Percentiles rank a stretch among this genome's conserved stretches.
These are phyloP conservation scores for Trypanosoma rangeli DNA, from an alignment of 208 protist genomes.

Conservation along the genomic window DNA sequence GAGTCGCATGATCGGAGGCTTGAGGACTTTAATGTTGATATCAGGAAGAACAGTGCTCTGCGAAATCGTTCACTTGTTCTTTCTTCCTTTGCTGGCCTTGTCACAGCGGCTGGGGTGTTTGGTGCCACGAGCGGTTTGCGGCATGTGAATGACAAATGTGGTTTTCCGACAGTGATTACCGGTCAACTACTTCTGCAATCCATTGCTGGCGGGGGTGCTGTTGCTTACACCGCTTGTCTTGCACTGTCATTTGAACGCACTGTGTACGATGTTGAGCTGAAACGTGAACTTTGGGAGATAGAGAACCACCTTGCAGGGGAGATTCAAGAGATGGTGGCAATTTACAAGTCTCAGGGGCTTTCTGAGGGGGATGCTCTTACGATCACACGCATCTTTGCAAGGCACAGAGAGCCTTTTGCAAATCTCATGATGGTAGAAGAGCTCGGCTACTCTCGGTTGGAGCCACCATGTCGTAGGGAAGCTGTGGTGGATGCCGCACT, in stretches of 20 bases:
- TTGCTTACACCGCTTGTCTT: slow-evolving; percentile 52
- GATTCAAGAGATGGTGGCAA: slow-evolving; percentile 90
- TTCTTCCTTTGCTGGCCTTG: slow-evolving; percentile 46
- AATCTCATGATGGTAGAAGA: slow-evolving; percentile 96
- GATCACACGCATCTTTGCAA: slow-evolving; percentile 87
- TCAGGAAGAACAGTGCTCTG: slow-evolving; percentile 80
- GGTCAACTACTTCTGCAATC: slow-evolving; percentile 39
- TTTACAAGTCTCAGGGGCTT: slow-evolving; percentile 92
- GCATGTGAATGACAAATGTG: not conserved
- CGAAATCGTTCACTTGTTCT: slow-evolving; percentile 75
- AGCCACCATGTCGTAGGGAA: slow-evolving; percentile 67
- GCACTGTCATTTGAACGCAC: slow-evolving; percentile 60
- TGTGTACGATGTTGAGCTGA: slow-evolving; percentile 86
- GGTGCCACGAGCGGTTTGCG: slow-evolving; percentile 24
- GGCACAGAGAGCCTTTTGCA: slow-evolving; percentile 84
- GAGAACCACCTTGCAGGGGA: slow-evolving; percentile 92
- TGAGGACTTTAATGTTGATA: slow-evolving; percentile 86
- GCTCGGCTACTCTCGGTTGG: slow-evolving; percentile 88
- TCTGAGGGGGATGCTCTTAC: slow-evolving; percentile 79
- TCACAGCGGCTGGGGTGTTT: slow-evolving; percentile 41
- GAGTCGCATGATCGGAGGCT: slow-evolving; percentile 65
- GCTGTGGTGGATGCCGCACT: slow-evolving; percentile 55
- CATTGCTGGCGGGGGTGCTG: slow-evolving; percentile 35
- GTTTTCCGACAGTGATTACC: slow-evolving; percentile 4
- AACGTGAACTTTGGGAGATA: slow-evolving; percentile 93